Evolutionary conservation across 306 rosid species (phyloP), one percentile per base, ranked within the genome.

Genomic region (Pueraria montana): DNA sequence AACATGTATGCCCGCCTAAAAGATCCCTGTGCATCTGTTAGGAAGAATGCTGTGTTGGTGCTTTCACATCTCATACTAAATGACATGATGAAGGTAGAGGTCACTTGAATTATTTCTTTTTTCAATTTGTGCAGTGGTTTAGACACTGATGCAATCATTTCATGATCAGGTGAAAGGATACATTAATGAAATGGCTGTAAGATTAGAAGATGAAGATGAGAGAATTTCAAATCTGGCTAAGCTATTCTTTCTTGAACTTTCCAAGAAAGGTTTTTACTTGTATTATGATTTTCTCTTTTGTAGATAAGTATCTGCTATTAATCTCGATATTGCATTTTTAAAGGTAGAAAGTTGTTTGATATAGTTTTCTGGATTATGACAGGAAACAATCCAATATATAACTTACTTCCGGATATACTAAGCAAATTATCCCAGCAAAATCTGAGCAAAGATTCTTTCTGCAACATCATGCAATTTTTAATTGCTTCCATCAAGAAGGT

Each of bases 11-110:
- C 92, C 46, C 93, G 99, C 77, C 84, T 95, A 77, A 75, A 73
- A 55, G 99, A 95, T 80, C 84, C 90, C 81, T 92, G 92, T 49
- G 89, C 68, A 84, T 91, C 98, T 74, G 99, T 93, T 52, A 86
- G 98, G 91, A 95, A 95, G 91, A 95, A 95, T 80, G 97, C 97
- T 72, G 98, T 95, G 70, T 86, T 95, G 91, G 99, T 95, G 88
- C 99, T 95, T 82, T 95, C 99, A 3, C 99, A 95, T 90, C 98
- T 95, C 82, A 95, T 95, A 81, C 87, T 95, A 82, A 95, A 95
- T 82, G 98, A 95, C 84, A 95, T 95, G 99, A 95, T 95, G 99
- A 95, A 95, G 99, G 99, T 95, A 85, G 40, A 45, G n/a, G 74
- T 11, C 56, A 17, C 87, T 61, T 23, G 66, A 76, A 48, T 63